Conservation (phyloP, 345 rosid species). For the Eucalyptus sp. region DNA sequence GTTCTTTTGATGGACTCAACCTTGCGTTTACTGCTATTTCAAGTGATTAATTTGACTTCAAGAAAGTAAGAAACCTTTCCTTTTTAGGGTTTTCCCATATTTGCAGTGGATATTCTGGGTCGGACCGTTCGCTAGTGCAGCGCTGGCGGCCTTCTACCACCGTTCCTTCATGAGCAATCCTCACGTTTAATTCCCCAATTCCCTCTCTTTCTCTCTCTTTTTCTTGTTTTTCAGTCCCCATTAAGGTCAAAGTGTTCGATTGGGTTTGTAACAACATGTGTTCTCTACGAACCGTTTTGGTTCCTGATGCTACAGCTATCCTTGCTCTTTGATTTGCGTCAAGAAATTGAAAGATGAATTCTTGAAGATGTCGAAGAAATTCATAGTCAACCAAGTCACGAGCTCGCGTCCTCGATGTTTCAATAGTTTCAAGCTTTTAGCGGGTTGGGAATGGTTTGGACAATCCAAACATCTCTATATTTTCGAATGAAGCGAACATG, state of each 20-base stretch:
- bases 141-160: slow-evolving; percentile 84
- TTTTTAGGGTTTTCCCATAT: not conserved
- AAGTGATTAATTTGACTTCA: not conserved
- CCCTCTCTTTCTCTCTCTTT: not conserved
- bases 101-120: slow-evolving; percentile 88
- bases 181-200: not conserved
- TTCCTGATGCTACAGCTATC: not conserved
- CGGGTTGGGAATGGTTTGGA: not conserved
- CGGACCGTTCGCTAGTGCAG: slow-evolving; percentile 81
- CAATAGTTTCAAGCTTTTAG: not conserved
- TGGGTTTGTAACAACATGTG: not conserved
- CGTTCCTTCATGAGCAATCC: slow-evolving; percentile 83
- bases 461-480: not conserved
- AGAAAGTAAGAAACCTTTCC: not conserved
- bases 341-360: not conserved
- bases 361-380: not conserved
- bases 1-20: not conserved
- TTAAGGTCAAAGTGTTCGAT: not conserved
- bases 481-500: not conserved
- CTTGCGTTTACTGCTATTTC: not conserved
- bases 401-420: not conserved
- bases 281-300: not conserved
- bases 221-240: not conserved
- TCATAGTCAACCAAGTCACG: not conserved
- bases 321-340: not conserved